Base-by-base conservation (phyloP, 345 rosid species). In the Eucalyptus marginata region DNA sequence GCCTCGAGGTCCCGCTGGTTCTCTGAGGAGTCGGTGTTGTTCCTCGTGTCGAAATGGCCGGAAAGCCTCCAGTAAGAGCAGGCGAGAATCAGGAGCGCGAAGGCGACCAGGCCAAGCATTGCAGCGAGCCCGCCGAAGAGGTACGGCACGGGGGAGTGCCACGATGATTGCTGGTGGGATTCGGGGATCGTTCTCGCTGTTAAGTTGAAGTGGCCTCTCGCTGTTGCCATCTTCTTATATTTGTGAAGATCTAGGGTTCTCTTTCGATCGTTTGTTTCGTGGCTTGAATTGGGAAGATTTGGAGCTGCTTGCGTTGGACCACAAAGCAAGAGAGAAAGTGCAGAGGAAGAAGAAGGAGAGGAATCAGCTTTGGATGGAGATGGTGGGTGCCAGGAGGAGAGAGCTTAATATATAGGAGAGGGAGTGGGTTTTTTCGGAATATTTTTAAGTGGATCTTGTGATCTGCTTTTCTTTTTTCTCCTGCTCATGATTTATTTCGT, bases 101-200 rank as follows among this genome's bases (percentile, higher is more conserved):
- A 96, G 80, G 99, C 99, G 10, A 96, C 96, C 86, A 97, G 93
- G 76, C 99, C 99, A 7, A 97, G 92, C 98, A 97, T 97, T 50
- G 98, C 99, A 0, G 99, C 99, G 44, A 97, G 89, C 29, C 99
- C 99, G 24, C 99, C 99, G 71, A 97, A 96, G 59, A 97, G 92
- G 92, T 96, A 97, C 0, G 99, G 99, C 52, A 97, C 97, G 3
- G 99, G 99, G 64, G 99, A 97, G 91, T 97, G 99, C 98, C 99
- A 94, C 33, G 98, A 93, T 5, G 97, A 94, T 92, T 90, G 97
- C 64, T 91, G 92, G 84, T 79, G 87, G 7, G 68, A 54, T 24
- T 91, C 47, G 87, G 83, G 88, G 87, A 89, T 6, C 88, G 87
- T 20, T 86, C 68, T 40, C 14, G 86, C 64, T 29, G 94, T 91